phyloP scores from a whole-genome alignment of 169 alveolate species.

The Babesia ovata region DNA sequence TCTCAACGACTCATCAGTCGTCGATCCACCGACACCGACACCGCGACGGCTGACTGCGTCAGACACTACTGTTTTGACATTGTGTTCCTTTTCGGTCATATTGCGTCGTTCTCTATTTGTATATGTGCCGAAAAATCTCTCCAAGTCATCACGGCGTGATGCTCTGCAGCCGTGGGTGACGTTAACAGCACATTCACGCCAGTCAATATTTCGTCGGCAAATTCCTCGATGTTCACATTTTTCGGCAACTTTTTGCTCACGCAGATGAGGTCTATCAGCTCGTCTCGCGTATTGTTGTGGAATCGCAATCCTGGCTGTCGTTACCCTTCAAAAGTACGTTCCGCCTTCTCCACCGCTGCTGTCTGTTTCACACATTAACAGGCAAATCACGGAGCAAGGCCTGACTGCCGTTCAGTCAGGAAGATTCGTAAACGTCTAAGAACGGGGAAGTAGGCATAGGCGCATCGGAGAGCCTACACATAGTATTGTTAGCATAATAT shows the following conservation, averaged over 20 bases:
- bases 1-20: not conserved
- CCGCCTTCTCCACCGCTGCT: not conserved
- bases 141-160: not conserved
- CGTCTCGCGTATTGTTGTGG: conserved; percentile 37
- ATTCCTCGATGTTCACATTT: conserved; percentile 1
- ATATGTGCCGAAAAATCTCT: not conserved
- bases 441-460: conserved; percentile 51
- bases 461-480: not conserved
- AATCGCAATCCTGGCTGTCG: conserved; percentile 65
- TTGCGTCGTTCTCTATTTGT: not conserved
- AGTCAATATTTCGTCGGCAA: not conserved
- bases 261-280: conserved; percentile 22
- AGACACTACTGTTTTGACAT: not conserved
- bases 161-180: not conserved
- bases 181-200: not conserved
- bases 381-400: conserved; percentile 71
- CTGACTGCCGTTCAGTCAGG: conserved; percentile 62
- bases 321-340: conserved; percentile 58
- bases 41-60: not conserved
- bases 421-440: conserved; percentile 62
- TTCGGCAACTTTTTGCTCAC: not conserved
- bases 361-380: not conserved
- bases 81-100: not conserved
- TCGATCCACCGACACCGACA: not conserved
- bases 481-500: too few relatives aligned